Evolutionary conservation across 2,329 filamentous ascomycete genomes (phyloP), one percentile per base, ranked within the genome.

Genomic region (Colletotrichum nymphaeae): DNA sequence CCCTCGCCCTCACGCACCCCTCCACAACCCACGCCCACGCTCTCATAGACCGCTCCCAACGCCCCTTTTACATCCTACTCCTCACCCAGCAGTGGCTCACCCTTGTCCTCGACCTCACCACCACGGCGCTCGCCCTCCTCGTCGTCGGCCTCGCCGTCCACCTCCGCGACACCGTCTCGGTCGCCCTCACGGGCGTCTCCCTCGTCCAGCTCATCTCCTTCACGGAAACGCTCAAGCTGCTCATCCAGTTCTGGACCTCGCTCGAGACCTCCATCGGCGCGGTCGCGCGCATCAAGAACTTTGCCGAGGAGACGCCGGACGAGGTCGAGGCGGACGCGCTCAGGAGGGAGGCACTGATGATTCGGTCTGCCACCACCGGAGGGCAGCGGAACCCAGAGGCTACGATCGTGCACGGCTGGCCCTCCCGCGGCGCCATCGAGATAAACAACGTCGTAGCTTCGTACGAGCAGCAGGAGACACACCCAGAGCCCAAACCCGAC

Each of bases 71-170:
- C 76, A 82, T 90, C 1, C 83, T 91, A 14, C 87, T 85, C 69
- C 85, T 86, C 52, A 85, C 90, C 5, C 90, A 92, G 77, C 84
- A 88, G 57, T 92, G 90, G 89, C 82, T 90, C 0, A 85, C 82
- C 0, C 80, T 91, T 2, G 86, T 88, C 0, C 78, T 90, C 2
- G 86, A 89, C 74, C 77, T 89, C 53, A 80, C 86, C 3, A 85
- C 87, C 0, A 83, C 86, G 0, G 83, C 77, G 2, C 80, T 89
- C 55, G 86, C 86, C 2, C 80, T 86, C 1, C 75, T 88, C 2
- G 76, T 89, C 4, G 84, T 89, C n/a, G 81, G 83, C 60, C 77
- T 88, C 4, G 84, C 86, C 3, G 84, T 87, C 7, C 75, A 72
- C 24, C 62, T 74, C n/a, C 70, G 73, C 28, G 52, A 37, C 63